These are phyloP conservation scores for Friedmanniomyces simplex DNA, from an alignment of 495 filamentous ascomycete species.

Conservation along the genomic window DNA sequence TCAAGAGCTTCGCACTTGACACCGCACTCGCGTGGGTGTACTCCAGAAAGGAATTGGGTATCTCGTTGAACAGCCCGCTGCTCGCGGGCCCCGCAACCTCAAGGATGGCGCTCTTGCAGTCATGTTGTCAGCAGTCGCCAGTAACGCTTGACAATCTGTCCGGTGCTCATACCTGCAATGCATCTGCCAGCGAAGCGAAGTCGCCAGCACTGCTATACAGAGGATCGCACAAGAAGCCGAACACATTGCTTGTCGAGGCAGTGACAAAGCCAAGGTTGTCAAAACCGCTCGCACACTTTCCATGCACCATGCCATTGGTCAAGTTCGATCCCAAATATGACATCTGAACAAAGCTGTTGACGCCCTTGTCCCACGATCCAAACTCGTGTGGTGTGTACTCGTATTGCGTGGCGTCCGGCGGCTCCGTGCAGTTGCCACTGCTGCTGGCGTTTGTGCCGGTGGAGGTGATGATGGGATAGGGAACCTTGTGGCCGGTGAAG, in stretches of 20 bases:
- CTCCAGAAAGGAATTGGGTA: background rate
- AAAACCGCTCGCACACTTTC: constrained; percentile 34
- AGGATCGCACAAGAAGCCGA: constrained; percentile 28
- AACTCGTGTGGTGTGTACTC: constrained; percentile 42
- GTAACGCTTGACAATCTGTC: background rate
- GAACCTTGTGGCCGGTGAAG: constrained; percentile 31
- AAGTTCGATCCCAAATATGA: constrained; percentile 37
- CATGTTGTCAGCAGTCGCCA: background rate
- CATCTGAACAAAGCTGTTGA: constrained; percentile 34
- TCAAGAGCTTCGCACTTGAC: background rate
- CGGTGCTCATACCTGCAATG: background rate
- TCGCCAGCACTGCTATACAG: background rate
- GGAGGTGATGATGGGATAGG: constrained; percentile 37
- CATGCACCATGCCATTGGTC: constrained; percentile 22
- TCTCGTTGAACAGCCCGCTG: background rate
- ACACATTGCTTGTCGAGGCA: constrained; percentile 34
- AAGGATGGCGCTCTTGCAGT: background rate
- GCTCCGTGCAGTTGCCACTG: constrained; percentile 28
- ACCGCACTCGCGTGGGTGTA: background rate
- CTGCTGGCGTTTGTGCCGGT: constrained; percentile 25
- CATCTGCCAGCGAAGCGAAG: background rate
- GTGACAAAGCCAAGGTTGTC: constrained; percentile 42
- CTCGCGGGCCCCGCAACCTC: background rate
- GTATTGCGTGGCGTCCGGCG: constrained; percentile 31
- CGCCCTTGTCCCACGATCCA: constrained; percentile 35